A percentile compares a stretch with the other conserved stretches of the same genome.
Conservation (phyloP, 1,139 yeast species). For the Taiozyma sp. region DNA sequence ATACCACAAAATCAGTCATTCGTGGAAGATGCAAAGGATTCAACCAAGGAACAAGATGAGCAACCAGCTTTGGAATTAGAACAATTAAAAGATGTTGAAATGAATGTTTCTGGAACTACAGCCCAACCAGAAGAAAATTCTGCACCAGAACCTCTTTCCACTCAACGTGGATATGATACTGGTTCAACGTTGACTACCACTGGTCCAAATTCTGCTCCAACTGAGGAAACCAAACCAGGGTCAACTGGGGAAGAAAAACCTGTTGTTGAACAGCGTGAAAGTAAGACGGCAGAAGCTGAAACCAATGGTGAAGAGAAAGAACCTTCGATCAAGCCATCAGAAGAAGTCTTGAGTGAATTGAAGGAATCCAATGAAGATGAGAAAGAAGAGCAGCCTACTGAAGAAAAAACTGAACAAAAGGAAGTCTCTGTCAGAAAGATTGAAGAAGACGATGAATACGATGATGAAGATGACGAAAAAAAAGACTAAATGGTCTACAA, state of each 20-base stretch:
- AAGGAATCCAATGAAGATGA: conserved; percentile 37
- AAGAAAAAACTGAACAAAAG: conserved; percentile 29
- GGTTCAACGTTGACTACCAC: background rate
- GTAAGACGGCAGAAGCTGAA: conserved; percentile 3
- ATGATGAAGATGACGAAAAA: conserved; percentile 45
- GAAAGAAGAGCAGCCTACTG: conserved; percentile 20
- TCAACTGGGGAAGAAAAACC: background rate
- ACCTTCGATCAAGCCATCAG: conserved; percentile 34
- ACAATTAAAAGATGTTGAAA: background rate
- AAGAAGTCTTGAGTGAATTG: conserved; percentile 33
- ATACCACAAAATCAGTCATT: conserved; percentile 4
- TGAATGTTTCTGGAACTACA: background rate
- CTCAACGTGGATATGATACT: background rate
- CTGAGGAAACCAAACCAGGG: background rate
- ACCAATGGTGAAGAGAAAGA: conserved; percentile 9
- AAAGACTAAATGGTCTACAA: conserved; percentile 1
- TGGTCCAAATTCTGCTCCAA: background rate
- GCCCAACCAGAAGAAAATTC: background rate
- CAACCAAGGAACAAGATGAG: background rate
- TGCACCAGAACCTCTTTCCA: background rate
- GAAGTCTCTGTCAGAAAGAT: conserved; percentile 73
- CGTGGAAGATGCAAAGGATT: background rate
- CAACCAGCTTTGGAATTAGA: background rate
- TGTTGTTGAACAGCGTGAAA: background rate
- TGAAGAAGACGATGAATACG: conserved; percentile 82